Evolutionary conservation across 2,329 filamentous ascomycete species (phyloP).

Genomic region (Pseudocercospora cruenta): DNA sequence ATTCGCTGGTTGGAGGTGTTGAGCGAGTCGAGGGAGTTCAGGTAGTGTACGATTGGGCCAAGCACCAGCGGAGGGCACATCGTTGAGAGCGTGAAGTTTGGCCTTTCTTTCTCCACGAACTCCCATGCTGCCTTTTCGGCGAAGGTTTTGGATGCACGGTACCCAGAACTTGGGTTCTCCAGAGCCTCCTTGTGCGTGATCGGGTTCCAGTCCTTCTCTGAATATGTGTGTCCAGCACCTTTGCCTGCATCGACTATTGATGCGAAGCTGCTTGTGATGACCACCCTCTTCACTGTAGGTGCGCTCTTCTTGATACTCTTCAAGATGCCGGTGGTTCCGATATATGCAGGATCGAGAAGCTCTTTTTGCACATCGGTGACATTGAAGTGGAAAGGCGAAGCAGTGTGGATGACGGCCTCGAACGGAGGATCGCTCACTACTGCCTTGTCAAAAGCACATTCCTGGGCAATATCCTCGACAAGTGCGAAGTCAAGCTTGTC

Average conservation of each 20-base stretch:
- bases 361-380: conserved; percentile 72
- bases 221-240: conserved; percentile 56
- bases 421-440: conserved; percentile 67
- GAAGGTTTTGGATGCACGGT: conserved; percentile 64
- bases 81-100: conserved; percentile 53
- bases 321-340: conserved; percentile 65
- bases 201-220: conserved; percentile 61
- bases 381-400: conserved; percentile 73
- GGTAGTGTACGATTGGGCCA: conserved; percentile 59
- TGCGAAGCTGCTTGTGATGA: conserved; percentile 71
- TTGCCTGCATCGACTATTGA: conserved; percentile 62
- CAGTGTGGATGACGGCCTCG: conserved; percentile 74
- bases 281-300: conserved; percentile 71
- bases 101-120: conserved; percentile 56
- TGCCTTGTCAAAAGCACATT: conserved; percentile 67
- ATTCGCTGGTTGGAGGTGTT: conserved; percentile 76
- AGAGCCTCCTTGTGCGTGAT: conserved; percentile 56
- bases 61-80: conserved; percentile 56
- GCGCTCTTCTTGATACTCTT: conserved; percentile 64
- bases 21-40: conserved; percentile 64
- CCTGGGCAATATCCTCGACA: conserved; percentile 72
- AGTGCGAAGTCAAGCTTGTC: conserved; percentile 66
- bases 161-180: conserved; percentile 47
- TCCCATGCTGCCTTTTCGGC: conserved; percentile 61
- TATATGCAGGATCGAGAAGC: conserved; percentile 63